These are phyloP conservation scores for Alternaria brassicae DNA, from an alignment of 2,329 filamentous ascomycete species.

Conservation along the genomic window DNA sequence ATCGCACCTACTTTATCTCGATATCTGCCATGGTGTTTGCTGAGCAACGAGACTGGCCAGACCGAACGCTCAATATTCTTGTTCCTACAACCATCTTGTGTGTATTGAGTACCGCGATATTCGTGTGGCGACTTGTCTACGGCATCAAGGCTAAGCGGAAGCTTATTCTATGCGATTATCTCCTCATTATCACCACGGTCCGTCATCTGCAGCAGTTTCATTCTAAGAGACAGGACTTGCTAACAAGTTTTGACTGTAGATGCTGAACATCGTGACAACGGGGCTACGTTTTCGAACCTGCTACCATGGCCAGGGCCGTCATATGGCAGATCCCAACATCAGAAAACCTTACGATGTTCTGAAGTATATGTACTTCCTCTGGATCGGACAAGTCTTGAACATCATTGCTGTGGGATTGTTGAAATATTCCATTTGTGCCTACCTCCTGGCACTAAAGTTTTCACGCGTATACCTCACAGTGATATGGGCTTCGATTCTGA, in stretches of 20 bases:
- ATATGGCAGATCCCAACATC: constrained; percentile 33
- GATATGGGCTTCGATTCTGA: constrained; percentile 33
- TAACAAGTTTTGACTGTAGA: constrained; percentile 13
- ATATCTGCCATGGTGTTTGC: neutral
- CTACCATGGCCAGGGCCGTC: constrained; percentile 27
- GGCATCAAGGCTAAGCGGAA: constrained; percentile 27
- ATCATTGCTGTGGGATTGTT: constrained; percentile 34
- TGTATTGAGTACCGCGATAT: constrained; percentile 22
- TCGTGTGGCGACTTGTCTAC: constrained; percentile 34
- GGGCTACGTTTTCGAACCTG: constrained; percentile 25
- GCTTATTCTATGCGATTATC: constrained; percentile 32
- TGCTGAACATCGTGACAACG: constrained; percentile 25
- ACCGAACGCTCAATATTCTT: constrained; percentile 27
- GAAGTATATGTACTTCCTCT: constrained; percentile 32
- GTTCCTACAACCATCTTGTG: constrained; percentile 21
- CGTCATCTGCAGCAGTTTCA: neutral
- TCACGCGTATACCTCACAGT: constrained; percentile 28
- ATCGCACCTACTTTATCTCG: neutral
- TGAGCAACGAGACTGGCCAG: constrained; percentile 20
- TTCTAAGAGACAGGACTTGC: neutral
- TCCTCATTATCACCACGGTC: constrained; percentile 32
- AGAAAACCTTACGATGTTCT: constrained; percentile 23
- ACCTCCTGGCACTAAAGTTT: constrained; percentile 35
- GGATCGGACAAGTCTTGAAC: constrained; percentile 33
- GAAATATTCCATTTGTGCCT: constrained; percentile 40